Evolutionary conservation across 805 yeast genomes (phyloP), one percentile per base, ranked within the genome.

Genomic region (Lachancea meyersii): DNA sequence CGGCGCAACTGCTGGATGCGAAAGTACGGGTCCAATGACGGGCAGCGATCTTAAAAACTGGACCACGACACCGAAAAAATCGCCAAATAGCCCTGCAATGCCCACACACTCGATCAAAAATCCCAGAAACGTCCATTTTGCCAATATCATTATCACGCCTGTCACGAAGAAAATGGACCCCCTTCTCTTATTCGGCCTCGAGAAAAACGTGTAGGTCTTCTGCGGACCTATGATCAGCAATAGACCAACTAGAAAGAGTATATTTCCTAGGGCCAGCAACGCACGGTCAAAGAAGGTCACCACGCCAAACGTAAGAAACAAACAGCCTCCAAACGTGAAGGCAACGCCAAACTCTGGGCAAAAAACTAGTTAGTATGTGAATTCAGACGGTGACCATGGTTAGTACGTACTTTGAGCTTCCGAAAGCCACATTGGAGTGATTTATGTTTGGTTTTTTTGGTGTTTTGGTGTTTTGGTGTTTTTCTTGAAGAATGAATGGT

Each of bases 1-100:
- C 14, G 97, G 97, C 4, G 96, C 95, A 23, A 93, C 65, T 6
- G 67, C 63, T 1, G 97, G 97, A 58, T 82, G 78, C 27, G 88
- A 80, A 41, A 93, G 72, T 5, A 88, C 45, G 20, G 94, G 89
- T 1, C 97, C 97, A 47, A 93, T 79, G 46, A 84, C 60, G 2
- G 98, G 98, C 53, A 91, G 63, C 5, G 94, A 82, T 61, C 97
- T 74, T 55, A 91, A 71, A 58, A 93, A 91, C 51, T 86, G 83
- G 10, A 91, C 76, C 35, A 93, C 80, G 10, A 94, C 86, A 20
- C 94, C 87, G 57, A 91, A 85, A 63, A 93, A 89, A 64, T 93
- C 97, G 28, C 88, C 98, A 66, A 93, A 91, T 28, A 91, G 69
- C 6, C 86, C 89, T 47, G 91, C 65, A 20, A 91, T 86, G n/a